Percentiles rank a stretch among this genome's conserved stretches.
These are phyloP conservation scores for Fusarium falciforme DNA, from an alignment of 2,329 filamentous ascomycete species.

Conservation along the genomic window DNA sequence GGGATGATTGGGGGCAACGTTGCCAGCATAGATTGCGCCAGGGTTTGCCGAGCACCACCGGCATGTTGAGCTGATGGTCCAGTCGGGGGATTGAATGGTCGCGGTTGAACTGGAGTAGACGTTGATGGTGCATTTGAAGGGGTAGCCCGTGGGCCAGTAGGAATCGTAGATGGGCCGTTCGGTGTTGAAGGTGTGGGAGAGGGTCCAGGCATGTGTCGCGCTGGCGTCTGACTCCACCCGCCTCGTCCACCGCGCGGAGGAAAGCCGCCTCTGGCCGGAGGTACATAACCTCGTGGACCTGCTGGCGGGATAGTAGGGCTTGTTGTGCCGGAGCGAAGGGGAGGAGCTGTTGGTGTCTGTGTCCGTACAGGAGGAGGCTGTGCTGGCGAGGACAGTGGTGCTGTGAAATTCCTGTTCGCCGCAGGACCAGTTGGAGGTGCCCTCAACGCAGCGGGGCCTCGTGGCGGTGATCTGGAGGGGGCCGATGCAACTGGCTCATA, in stretches of 20 bases:
- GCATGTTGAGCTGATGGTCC: constrained; percentile 60
- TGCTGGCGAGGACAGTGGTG: constrained; percentile 50
- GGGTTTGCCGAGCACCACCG: constrained; percentile 53
- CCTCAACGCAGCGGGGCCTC: constrained; percentile 65
- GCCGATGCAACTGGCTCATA: constrained; percentile 44
- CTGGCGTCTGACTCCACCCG: constrained; percentile 53
- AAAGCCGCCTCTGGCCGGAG: constrained; percentile 58
- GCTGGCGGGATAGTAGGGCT: constrained; percentile 64
- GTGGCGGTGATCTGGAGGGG: constrained; percentile 61
- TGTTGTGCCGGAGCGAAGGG: constrained; percentile 53
- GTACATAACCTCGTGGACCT: constrained; percentile 66
- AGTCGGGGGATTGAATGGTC: constrained; percentile 68
- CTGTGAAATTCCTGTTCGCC: constrained; percentile 53
- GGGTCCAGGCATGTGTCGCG: constrained; percentile 49
- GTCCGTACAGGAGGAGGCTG: constrained; percentile 49
- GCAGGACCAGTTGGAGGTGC: constrained; percentile 60
- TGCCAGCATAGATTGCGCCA: constrained; percentile 64
- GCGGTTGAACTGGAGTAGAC: constrained; percentile 55
- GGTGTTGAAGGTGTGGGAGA: constrained; percentile 55
- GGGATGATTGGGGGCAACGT: constrained; percentile 64
- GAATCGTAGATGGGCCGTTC: constrained; percentile 55
- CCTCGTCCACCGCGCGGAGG: constrained; percentile 59
- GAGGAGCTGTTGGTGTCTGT: constrained; percentile 48
- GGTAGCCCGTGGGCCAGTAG: constrained; percentile 59
- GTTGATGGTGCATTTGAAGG: constrained; percentile 49